A percentile compares a stretch with the other conserved stretches of the same genome.
Evolutionary conservation across 1,284 basidiomycete species (phyloP).

Genomic region (Ceratobasidium sp.): DNA sequence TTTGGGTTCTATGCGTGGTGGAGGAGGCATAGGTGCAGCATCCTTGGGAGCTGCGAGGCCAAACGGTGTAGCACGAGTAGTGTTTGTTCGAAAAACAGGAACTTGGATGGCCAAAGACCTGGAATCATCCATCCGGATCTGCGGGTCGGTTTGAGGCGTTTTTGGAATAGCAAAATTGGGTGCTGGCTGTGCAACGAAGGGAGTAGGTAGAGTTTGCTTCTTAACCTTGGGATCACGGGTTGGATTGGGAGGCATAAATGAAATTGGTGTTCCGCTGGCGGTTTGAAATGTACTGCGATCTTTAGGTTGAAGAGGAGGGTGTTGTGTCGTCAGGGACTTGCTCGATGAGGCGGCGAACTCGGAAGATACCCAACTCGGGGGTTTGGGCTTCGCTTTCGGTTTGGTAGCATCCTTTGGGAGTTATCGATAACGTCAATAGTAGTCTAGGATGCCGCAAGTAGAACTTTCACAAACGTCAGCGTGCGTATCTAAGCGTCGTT

Average conservation of each 20-base stretch:
- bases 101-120: conserved; percentile 4
- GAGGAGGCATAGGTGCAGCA: conserved; percentile 19
- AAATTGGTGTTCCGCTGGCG: background rate
- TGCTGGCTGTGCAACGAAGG: conserved; percentile 22
- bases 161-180: conserved; percentile 25
- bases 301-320: conserved; percentile 14
- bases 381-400: conserved; percentile 27
- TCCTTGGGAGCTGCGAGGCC: conserved; percentile 2
- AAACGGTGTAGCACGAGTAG: background rate
- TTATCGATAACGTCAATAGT: background rate
- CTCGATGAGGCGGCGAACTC: conserved; percentile 17
- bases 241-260: conserved; percentile 18
- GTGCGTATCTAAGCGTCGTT: conserved; percentile 15
- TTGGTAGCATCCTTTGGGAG: conserved; percentile 6
- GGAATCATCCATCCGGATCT: conserved; percentile 10
- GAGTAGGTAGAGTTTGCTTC: conserved; percentile 5
- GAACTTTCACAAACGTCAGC: conserved; percentile 17
- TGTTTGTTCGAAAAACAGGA: conserved; percentile 30
- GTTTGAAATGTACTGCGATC: background rate
- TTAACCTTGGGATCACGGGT: conserved; percentile 23
- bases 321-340: conserved; percentile 17
- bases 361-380: conserved; percentile 30
- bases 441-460: background rate
- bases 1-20: conserved; percentile 27
- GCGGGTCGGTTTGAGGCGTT: conserved; percentile 1